These are phyloP conservation scores for Nannochloris sp. DNA, from an alignment of 139 green algal genomes.

Conservation along the genomic window DNA sequence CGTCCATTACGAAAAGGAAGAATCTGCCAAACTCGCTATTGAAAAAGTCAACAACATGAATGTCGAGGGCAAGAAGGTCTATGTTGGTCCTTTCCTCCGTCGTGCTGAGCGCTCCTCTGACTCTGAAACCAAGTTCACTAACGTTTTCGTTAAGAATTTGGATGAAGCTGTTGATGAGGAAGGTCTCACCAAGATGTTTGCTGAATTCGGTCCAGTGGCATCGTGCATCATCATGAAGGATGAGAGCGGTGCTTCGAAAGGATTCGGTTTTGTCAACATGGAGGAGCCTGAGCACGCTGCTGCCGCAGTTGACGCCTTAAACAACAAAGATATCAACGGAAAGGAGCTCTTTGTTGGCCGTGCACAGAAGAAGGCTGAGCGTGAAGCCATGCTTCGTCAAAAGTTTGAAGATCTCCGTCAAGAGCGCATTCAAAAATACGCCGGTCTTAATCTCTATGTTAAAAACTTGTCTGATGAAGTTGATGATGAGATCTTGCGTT, in stretches of 20 bases:
- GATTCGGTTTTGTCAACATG: conserved; percentile 94
- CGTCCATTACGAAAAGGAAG: conserved; percentile 86
- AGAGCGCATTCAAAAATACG: conserved; percentile 70
- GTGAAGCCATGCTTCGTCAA: conserved; percentile 53
- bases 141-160: conserved; percentile 93
- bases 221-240: conserved; percentile 69
- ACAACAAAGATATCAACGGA: conserved; percentile 63
- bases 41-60: conserved; percentile 73
- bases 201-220: conserved; percentile 62
- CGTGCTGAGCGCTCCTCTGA: conserved; percentile 51
- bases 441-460: conserved; percentile 91
- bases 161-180: conserved; percentile 50
- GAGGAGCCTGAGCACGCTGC: conserved; percentile 55
- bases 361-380: conserved; percentile 91
- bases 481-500: conserved; percentile 59
- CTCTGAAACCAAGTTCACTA: conserved; percentile 70
- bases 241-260: conserved; percentile 57
- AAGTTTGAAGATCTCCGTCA: conserved; percentile 59
- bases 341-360: conserved; percentile 46
- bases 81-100: conserved; percentile 76
- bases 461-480: conserved; percentile 83
- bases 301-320: conserved; percentile 66
- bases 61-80: conserved; percentile 66
- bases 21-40: conserved; percentile 68
- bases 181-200: conserved; percentile 57